Percentiles rank a stretch among this genome's conserved stretches.
phyloP scores from a whole-genome alignment of 768 basidiomycete genomes.

The Coprinopsis cinerea region DNA sequence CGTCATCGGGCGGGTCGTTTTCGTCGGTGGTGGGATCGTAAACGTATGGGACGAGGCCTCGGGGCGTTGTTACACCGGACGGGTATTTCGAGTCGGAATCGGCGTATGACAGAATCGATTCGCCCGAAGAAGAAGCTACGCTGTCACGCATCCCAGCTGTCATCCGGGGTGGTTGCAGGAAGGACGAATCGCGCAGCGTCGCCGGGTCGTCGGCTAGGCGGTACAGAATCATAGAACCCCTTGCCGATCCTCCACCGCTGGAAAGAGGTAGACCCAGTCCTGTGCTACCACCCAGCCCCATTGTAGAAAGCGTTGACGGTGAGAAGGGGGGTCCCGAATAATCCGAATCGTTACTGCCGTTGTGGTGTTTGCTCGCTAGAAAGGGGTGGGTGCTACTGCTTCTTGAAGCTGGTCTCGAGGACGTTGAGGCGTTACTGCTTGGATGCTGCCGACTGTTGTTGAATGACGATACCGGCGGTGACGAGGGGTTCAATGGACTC shows the following conservation, averaged over 20 bases:
- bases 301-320: slow-evolving; percentile 19
- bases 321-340: no score
- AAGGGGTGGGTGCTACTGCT: slow-evolving; percentile 19
- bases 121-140: slow-evolving; percentile 28
- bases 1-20: slow-evolving; percentile 56
- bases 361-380: not conserved
- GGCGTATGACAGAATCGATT: slow-evolving; percentile 45
- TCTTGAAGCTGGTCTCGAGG: slow-evolving; percentile 31
- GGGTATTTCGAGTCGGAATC: slow-evolving; percentile 64
- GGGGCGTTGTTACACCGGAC: slow-evolving; percentile 20
- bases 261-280: not conserved
- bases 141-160: slow-evolving; percentile 23
- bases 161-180: slow-evolving; percentile 29
- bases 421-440: slow-evolving; percentile 35
- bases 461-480: slow-evolving; percentile 12
- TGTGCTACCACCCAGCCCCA: slow-evolving; percentile 11
- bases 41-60: slow-evolving; percentile 58
- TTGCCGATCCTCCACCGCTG: slow-evolving; percentile 4
- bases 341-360: slow-evolving; percentile 10
- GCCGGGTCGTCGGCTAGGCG: slow-evolving; percentile 41
- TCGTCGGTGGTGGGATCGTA: slow-evolving; percentile 62
- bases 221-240: slow-evolving; percentile 64
- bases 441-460: slow-evolving; percentile 25
- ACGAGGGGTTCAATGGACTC: slow-evolving; percentile 4
- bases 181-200: slow-evolving; percentile 18